phyloP scores from a whole-genome alignment of 140 eudicot genomes.

The Bidens hawaiensis region DNA sequence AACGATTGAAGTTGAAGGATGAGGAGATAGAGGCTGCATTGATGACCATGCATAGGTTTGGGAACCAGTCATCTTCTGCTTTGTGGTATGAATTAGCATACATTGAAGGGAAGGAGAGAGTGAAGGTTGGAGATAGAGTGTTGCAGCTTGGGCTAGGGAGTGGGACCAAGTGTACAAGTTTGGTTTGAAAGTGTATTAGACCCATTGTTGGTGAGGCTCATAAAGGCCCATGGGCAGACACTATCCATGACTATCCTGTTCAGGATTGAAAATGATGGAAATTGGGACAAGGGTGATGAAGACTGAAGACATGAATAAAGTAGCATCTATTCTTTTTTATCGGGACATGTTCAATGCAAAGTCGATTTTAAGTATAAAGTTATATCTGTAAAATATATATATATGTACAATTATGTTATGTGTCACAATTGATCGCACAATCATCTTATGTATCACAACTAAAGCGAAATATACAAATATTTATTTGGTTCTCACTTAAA shows the following conservation, averaged over 20 bases:
- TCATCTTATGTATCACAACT: too few species aligned
- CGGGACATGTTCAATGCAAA: too few species aligned
- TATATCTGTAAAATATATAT: too few species aligned
- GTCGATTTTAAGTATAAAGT: too few species aligned
- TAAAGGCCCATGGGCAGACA: constrained; percentile 64
- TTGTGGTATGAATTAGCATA: too few species aligned
- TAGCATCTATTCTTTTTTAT: too few species aligned
- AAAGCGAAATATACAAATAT: too few species aligned
- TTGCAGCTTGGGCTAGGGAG: constrained; percentile 68
- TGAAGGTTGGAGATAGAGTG: constrained; percentile 56
- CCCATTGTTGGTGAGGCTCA: constrained; percentile 47
- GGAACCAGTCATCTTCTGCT: constrained; percentile 79
- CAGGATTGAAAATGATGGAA: constrained; percentile 14
- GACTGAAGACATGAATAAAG: too few species aligned
- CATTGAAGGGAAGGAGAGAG: constrained; percentile 63
- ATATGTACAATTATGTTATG: too few species aligned
- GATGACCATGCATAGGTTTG: constrained; percentile 75
- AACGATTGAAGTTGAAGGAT: constrained; percentile 55
- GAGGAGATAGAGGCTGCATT: constrained; percentile 59
- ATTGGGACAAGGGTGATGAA: too few species aligned
- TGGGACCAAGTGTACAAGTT: constrained; percentile 58
- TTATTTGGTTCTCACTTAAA: too few species aligned
- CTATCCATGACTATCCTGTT: constrained; percentile 41
- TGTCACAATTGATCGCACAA: too few species aligned
- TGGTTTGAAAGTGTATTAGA: constrained; percentile 62